Conservation (phyloP, 2,329 filamentous ascomycete genomes). For the Rhynchosporium agropyri region DNA sequence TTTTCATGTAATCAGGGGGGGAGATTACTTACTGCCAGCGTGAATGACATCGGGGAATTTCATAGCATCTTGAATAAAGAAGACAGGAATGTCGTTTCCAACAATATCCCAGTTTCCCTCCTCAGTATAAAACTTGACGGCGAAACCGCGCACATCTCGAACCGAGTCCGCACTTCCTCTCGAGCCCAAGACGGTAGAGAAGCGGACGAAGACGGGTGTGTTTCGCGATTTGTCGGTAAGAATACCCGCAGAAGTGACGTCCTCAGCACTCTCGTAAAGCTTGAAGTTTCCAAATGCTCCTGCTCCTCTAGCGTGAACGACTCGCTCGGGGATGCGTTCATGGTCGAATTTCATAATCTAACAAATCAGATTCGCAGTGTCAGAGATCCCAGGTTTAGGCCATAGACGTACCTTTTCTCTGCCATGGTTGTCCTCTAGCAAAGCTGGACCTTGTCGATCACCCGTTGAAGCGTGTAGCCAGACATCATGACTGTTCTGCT, state of each 20-base stretch:
- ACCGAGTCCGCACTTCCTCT: constrained; percentile 79
- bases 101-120: constrained; percentile 79
- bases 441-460: constrained; percentile 64
- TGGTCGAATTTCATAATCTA: constrained; percentile 78
- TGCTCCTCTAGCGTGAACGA: constrained; percentile 67
- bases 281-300: constrained; percentile 70
- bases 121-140: constrained; percentile 75
- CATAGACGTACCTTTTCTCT: constrained; percentile 66
- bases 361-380: neutral
- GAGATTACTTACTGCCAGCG: constrained; percentile 42
- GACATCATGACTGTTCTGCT: constrained; percentile 72
- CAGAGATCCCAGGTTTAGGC: neutral
- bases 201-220: constrained; percentile 71
- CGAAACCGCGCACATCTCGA: constrained; percentile 81
- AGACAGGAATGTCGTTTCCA: constrained; percentile 74
- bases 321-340: constrained; percentile 67
- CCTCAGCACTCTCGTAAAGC: constrained; percentile 62
- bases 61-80: constrained; percentile 76
- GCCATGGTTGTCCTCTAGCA: constrained; percentile 72
- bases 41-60: constrained; percentile 72
- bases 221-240: constrained; percentile 68
- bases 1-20: neutral
- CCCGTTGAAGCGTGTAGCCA: constrained; percentile 70
- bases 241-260: constrained; percentile 65
- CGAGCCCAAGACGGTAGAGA: constrained; percentile 77